These are phyloP conservation scores for Astraeus odoratus DNA, from an alignment of 768 basidiomycete genomes.

Conservation along the genomic window DNA sequence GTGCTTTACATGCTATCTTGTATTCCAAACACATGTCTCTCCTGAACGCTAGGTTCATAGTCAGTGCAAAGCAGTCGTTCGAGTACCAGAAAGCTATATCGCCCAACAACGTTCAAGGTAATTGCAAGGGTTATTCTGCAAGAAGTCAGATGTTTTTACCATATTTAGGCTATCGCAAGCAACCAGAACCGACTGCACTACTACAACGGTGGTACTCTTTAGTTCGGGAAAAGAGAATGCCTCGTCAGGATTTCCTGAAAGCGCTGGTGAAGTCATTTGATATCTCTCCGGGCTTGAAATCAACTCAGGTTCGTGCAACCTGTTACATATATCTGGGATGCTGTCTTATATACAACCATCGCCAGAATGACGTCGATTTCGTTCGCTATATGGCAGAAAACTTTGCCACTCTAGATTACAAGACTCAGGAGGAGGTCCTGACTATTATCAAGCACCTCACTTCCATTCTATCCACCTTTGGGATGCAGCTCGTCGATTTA, in stretches of 20 bases:
- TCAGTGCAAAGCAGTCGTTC: conserved; percentile 77
- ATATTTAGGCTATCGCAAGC: conserved; percentile 54
- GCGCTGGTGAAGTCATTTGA: conserved; percentile 79
- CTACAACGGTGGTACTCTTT: conserved; percentile 88
- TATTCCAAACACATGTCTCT: conserved; percentile 88
- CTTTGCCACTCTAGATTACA: conserved; percentile 88
- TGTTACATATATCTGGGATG: not conserved
- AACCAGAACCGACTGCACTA: conserved; percentile 62
- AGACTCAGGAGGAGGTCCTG: conserved; percentile 88
- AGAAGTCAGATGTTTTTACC: conserved; percentile 1
- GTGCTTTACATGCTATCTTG: conserved; percentile 69
- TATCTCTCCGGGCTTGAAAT: conserved; percentile 48
- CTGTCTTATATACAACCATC: not conserved
- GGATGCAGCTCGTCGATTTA: conserved; percentile 73
- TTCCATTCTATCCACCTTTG: conserved; percentile 66
- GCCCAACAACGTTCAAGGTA: conserved; percentile 48
- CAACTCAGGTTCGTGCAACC: conserved; percentile 45
- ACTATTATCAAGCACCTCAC: conserved; percentile 79
- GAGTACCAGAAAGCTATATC: conserved; percentile 68
- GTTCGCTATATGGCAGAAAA: conserved; percentile 94
- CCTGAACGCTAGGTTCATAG: conserved; percentile 76
- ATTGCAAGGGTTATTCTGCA: conserved; percentile 3
- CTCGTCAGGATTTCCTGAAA: conserved; percentile 83
- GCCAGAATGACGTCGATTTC: conserved; percentile 77
- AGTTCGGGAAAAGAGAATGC: conserved; percentile 82